phyloP scores from a whole-genome alignment of 2,329 filamentous ascomycete species.

The Beauveria pseudobassiana region DNA sequence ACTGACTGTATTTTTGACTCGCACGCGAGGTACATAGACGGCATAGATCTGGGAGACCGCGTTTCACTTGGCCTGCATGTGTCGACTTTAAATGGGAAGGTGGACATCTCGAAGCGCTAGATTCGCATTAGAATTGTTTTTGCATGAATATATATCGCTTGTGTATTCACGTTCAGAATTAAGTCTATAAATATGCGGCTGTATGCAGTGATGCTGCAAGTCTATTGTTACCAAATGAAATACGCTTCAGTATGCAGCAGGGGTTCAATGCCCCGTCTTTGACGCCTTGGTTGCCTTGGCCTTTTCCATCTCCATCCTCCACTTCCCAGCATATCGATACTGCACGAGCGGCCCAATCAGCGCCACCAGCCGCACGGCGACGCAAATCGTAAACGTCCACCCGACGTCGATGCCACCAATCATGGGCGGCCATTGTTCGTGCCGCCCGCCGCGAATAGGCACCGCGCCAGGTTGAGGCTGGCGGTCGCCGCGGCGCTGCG shows the following conservation, averaged over 20 bases:
- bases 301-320: constrained; percentile 24
- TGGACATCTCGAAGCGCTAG: not conserved
- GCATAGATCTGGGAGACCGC: not conserved
- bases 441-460: constrained; percentile 42
- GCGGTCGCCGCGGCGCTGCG: constrained; percentile 44
- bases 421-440: constrained; percentile 43
- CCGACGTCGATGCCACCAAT: constrained; percentile 39
- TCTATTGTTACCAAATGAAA: no score
- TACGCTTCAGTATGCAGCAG: not conserved
- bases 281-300: not conserved
- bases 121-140: not conserved
- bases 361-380: constrained; percentile 34
- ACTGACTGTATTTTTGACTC: not conserved
- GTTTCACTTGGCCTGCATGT: not conserved
- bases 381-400: constrained; percentile 38
- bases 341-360: constrained; percentile 37
- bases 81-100: not conserved
- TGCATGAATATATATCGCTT: not conserved
- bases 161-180: not conserved
- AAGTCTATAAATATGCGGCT: not conserved
- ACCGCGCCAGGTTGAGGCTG: constrained; percentile 44
- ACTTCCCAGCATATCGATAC: constrained; percentile 30
- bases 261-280: not conserved
- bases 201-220: not conserved
- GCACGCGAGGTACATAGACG: not conserved